These are phyloP conservation scores for Leccinum subgranulosum DNA, from an alignment of 768 basidiomycete genomes.

Conservation along the genomic window DNA sequence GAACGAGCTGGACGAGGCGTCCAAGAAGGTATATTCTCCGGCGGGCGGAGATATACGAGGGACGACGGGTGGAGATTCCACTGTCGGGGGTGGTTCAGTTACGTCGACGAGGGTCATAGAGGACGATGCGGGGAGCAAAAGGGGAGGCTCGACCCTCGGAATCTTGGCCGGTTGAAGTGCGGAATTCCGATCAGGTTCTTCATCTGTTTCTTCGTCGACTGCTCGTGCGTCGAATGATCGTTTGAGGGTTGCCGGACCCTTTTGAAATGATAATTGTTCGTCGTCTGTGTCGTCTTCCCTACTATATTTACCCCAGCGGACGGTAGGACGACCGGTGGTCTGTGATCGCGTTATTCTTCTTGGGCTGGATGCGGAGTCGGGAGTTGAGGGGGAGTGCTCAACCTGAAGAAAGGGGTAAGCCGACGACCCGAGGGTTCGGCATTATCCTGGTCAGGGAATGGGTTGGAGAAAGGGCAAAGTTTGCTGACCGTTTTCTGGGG, in stretches of 20 bases:
- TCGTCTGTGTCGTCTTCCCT: constrained; percentile 30
- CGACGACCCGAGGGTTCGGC: constrained; percentile 28
- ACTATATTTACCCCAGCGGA: constrained; percentile 34
- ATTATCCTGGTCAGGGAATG: constrained; percentile 24
- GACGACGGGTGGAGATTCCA: constrained; percentile 3
- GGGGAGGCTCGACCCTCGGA: constrained; percentile 25
- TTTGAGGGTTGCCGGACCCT: constrained; percentile 26
- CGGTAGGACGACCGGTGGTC: constrained; percentile 32
- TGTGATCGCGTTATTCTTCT: constrained; percentile 34
- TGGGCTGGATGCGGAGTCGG: constrained; percentile 23
- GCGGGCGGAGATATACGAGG: constrained; percentile 26
- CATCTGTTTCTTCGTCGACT: constrained; percentile 34
- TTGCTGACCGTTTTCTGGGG: constrained; percentile 30
- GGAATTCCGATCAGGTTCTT: constrained; percentile 25
- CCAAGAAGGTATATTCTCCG: constrained; percentile 34
- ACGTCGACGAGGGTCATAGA: constrained; percentile 31
- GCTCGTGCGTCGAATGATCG: constrained; percentile 34
- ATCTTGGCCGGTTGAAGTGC: constrained; percentile 24
- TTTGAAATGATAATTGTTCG: constrained; percentile 13
- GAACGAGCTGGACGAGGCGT: constrained; percentile 35
- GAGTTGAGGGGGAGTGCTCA: constrained; percentile 18
- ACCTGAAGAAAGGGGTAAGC: constrained; percentile 23
- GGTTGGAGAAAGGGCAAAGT: constrained; percentile 29
- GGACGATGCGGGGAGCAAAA: constrained; percentile 26
- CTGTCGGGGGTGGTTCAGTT: constrained; percentile 6